Evolutionary conservation across 78 protist genomes (phyloP), one percentile per base, ranked within the genome.

Genomic region (Anaeramoeba ignava): DNA sequence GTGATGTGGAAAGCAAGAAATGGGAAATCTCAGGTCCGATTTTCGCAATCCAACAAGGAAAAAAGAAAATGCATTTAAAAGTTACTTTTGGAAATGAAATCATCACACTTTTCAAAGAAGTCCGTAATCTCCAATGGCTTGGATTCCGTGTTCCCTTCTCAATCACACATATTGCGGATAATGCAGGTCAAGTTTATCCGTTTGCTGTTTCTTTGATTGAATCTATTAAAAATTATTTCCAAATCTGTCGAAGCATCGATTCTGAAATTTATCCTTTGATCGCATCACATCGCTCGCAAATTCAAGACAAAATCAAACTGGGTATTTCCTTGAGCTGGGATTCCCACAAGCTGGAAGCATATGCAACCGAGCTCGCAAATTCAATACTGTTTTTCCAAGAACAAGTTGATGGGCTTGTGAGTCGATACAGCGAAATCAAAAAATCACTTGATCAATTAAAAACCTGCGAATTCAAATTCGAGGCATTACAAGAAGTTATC

Each of bases 81-180:
- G 93, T 93, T 81, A 92, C 93, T 86, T 93, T 94, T 17, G 92
- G 89, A 82, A 36, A 83, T 0, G 87, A 78, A 33, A 78, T 90
- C 36, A 80, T 87, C 38, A 85, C 81, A 83, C 83, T 91, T 33
- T 90, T 92, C 84, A 94, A 94, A 87, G 94, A 93, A 81, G 93
- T 91, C 2, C 86, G 94, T 39, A 87, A 88, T 88, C 88, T 94
- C 36, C 83, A 82, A 33, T 84, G 90, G 87, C 42, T 94, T 33
- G 93, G 90, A 31, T 90, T 88, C 84, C 80, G 89, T 78, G 89
- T 89, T 34, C 91, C 91, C 73, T n/a, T 83, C 12, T 82, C 80
- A 38, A 87, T 93, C 82, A 36, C 38, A 42, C 40, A 40, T n/a
- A 40, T 40, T 31, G 83, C 94, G 3, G 40, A 8, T 37, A 87